Base-by-base conservation (phyloP, 352 stramenopile species). In the Elongisporangium prolatum region DNA sequence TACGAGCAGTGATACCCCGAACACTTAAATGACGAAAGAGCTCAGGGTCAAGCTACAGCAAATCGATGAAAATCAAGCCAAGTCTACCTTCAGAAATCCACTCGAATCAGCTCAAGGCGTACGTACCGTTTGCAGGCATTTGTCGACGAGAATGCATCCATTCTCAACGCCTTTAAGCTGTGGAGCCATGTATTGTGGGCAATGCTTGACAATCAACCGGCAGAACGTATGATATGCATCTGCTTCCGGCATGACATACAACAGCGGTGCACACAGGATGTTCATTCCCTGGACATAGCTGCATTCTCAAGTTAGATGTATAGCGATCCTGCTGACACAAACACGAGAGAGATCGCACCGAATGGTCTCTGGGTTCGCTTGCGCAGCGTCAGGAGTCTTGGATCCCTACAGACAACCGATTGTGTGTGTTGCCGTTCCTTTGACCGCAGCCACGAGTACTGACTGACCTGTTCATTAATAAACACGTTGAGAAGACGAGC, bases 231-330 rank as follows among this genome's bases (percentile, higher is more conserved):
- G 84, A 63, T 96, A 97, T 18, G 91, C 91, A 49, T 97, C 91
- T 14, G 86, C 69, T 52, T 97, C 91, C 3, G 90, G 86, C 71
- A 97, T 80, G n/a, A 96, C 88, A 63, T 96, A 97, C n/a, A 97
- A 67, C 48, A 97, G 67, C 49, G 90, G 88, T 13, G 86, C 89
- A 56, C 85, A 96, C 17, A 97, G 56, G 21, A 97, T 77, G 60
- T 96, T 97, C 88, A 97, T 97, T 48, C 90, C 90, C 64, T 97
- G 91, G n/a, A 97, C 90, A 59, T 97, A 97, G 57, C 77, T 84
- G 16, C 21, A 25, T 16, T 17, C 28, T 16, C 44, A 59, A 48
- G 9, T 37, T 17, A 5, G 49, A 25, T 24, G n/a, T n/a, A n/a
- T n/a, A 16, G 34, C 34, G 34, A 44, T 44, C 2, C 8, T 6